Conservation (phyloP, 495 filamentous ascomycete genomes). For the Haplographium delicatum region DNA sequence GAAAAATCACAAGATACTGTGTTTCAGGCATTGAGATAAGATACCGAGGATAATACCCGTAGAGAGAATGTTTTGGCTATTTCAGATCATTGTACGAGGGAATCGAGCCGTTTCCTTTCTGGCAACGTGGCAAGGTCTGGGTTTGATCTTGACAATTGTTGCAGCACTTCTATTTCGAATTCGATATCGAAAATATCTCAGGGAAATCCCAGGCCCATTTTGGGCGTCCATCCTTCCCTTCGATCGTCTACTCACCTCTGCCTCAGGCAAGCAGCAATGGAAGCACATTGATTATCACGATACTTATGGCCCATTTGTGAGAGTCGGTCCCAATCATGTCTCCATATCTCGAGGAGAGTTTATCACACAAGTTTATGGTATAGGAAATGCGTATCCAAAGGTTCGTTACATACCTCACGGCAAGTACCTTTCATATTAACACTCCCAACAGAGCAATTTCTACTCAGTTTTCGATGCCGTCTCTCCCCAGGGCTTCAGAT, state of each 20-base stretch:
- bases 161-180: no score
- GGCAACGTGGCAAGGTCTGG: no score
- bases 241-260: not conserved
- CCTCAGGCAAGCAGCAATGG: not conserved
- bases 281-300: not conserved
- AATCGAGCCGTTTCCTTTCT: no score
- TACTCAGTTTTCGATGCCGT: not conserved
- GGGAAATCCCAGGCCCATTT: not conserved
- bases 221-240: not conserved
- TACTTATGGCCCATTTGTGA: not conserved
- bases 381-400: not conserved
- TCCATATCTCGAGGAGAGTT: not conserved
- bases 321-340: not conserved
- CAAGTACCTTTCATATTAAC: not conserved
- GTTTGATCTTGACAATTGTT: no score
- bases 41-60: no score
- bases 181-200: not conserved
- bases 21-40: no score
- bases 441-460: not conserved
- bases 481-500: not conserved
- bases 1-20: no score
- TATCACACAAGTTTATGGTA: not conserved
- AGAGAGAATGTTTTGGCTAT: no score
- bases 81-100: no score
- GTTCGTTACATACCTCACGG: not conserved